Evolutionary conservation across 495 filamentous ascomycete species (phyloP), one percentile per base, ranked within the genome.

Genomic region (Jackrogersella minutella): DNA sequence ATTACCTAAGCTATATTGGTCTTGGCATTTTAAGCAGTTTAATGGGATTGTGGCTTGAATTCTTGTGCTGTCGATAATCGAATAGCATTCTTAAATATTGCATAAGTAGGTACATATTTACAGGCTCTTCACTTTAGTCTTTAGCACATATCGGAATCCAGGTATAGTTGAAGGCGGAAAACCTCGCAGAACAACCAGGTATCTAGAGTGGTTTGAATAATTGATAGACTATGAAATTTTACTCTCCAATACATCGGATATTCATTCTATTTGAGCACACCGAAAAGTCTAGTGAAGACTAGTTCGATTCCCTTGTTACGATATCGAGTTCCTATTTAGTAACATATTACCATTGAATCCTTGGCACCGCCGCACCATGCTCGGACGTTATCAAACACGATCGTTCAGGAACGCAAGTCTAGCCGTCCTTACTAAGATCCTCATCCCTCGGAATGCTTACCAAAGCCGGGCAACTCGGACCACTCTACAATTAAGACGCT

Each of bases 341-440:
- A 40, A 41, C 37, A 28, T 56, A 19, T 41, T 56, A 41, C 26
- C 37, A 41, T 11, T 30, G 46, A 52, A 47, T 37, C 24, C 66
- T 69, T 69, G 66, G 60, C 66, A 51, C 5, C 66, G 66, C 66
- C 66, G 66, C 66, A 69, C 66, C 65, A 68, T 68, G 49, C 37
- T 58, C 33, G 46, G 31, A 57, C 33, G 11, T 26, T 26, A 63
- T 64, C 54, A 53, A 60, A 55, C 47, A 46, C 49, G 22, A 54
- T 19, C 33, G 16, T 50, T 19, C 39, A 52, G 52, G 39, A 59
- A 54, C 37, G 28, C 28, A 61, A 43, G 47, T 49, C 47, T 58
- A 53, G 31, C 30, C 40, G 33, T 47, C 49, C 50, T 33, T 47
- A 55, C 50, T 33, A 34, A 53, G 37, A 34, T 19, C 30, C 10